Percentiles rank a stretch among this genome's conserved stretches.
Conservation (phyloP, 345 rosid species). For the Passiflora organensis region DNA sequence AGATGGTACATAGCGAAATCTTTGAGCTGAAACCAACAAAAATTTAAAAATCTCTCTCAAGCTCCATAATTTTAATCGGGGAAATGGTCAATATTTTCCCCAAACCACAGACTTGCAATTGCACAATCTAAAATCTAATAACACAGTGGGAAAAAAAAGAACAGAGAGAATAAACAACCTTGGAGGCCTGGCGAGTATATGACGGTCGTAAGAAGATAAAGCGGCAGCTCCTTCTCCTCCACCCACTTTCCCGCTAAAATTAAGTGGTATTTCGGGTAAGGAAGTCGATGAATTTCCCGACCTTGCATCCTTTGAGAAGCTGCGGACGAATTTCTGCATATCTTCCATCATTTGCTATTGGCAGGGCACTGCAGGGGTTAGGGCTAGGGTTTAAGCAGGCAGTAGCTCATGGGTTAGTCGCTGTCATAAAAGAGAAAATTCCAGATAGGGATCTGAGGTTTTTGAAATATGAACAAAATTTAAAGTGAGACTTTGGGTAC, state of each 20-base stretch:
- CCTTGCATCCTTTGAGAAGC: conserved; percentile 32
- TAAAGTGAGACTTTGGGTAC: too few species aligned
- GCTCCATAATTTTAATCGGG: neutral
- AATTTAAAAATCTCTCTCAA: neutral
- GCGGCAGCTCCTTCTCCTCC: conserved; percentile 11
- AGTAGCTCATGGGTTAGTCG: neutral
- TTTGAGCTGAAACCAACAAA: neutral
- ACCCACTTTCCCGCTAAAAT: conserved; percentile 23
- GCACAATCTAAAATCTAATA: neutral
- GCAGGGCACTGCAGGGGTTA: neutral
- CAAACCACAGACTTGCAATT: neutral
- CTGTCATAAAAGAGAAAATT: neutral
- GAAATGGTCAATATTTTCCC: neutral
- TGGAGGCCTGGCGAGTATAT: conserved; percentile 39
- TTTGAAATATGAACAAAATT: too few species aligned
- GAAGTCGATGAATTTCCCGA: conserved; percentile 23
- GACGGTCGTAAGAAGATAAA: conserved; percentile 33
- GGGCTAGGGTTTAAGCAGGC: neutral
- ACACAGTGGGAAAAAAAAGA: neutral
- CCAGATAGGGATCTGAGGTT: neutral
- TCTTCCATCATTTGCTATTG: conserved; percentile 46
- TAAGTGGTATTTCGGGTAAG: conserved; percentile 24
- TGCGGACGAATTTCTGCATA: conserved; percentile 31
- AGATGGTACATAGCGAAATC: too few species aligned
- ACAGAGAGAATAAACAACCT: conserved; percentile 26